Conservation (phyloP, 768 basidiomycete genomes). For the Clitopilus hobsonii region DNA sequence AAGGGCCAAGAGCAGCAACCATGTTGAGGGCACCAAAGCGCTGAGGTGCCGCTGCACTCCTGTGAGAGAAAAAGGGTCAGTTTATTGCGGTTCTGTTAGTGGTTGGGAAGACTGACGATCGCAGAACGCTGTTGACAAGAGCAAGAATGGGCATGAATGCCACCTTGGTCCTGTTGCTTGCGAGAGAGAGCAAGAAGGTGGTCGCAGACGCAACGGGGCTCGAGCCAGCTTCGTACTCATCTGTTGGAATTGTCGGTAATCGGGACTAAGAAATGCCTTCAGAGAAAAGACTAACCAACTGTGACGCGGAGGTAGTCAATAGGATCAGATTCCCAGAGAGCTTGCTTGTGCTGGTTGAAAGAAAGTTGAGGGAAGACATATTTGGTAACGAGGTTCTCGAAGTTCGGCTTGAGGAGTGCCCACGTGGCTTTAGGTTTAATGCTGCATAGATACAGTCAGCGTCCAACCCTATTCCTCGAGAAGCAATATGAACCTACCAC, state of each 20-base stretch:
- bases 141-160: conserved; percentile 76
- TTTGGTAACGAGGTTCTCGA: conserved; percentile 67
- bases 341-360: conserved; percentile 63
- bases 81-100: neutral
- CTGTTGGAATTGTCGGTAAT: conserved; percentile 27
- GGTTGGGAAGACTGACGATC: conserved; percentile 41
- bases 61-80: conserved; percentile 9
- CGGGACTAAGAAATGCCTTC: neutral
- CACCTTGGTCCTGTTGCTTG: conserved; percentile 75
- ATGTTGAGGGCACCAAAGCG: conserved; percentile 86
- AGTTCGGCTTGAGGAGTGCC: conserved; percentile 81
- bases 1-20: conserved; percentile 67
- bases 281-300: conserved; percentile 45
- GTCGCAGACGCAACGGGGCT: conserved; percentile 78
- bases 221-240: conserved; percentile 77
- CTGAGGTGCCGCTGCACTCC: conserved; percentile 50
- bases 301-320: conserved; percentile 76
- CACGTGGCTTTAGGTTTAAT: conserved; percentile 94
- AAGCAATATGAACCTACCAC: conserved; percentile 48
- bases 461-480: neutral
- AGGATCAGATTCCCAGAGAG: conserved; percentile 78
- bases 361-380: conserved; percentile 87
- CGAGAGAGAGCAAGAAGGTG: conserved; percentile 74
- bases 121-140: conserved; percentile 72
- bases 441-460: conserved; percentile 30